A percentile compares a stretch with the other conserved stretches of the same genome.
Conservation (phyloP, 2,329 filamentous ascomycete species). For the Colletotrichum musicola region DNA sequence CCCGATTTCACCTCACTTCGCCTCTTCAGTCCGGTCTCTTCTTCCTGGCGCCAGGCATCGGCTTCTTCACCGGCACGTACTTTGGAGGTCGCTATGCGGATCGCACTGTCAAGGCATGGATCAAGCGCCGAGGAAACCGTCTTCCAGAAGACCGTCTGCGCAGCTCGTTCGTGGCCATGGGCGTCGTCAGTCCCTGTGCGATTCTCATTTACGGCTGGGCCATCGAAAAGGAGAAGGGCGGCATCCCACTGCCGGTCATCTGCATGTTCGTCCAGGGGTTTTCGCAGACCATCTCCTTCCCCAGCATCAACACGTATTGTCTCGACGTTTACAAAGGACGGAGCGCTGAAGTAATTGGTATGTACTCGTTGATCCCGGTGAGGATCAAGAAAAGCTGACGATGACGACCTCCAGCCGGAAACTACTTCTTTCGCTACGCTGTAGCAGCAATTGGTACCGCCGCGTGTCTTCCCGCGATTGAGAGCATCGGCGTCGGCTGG, state of each 20-base stretch:
- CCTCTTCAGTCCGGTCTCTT: conserved; percentile 77
- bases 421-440: conserved; percentile 83
- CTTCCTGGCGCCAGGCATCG: conserved; percentile 78
- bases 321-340: conserved; percentile 34
- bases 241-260: conserved; percentile 68
- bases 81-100: conserved; percentile 78
- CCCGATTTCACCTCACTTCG: conserved; percentile 73
- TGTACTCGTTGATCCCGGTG: neutral
- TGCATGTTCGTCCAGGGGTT: conserved; percentile 78
- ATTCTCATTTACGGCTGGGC: conserved; percentile 78
- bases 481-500: conserved; percentile 83
- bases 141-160: conserved; percentile 78
- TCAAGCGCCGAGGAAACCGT: conserved; percentile 66
- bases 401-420: conserved; percentile 68
- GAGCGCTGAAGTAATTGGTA: conserved; percentile 48
- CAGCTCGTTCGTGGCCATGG: conserved; percentile 71
- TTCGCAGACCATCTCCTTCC: conserved; percentile 77
- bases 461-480: conserved; percentile 78
- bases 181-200: conserved; percentile 69
- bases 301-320: conserved; percentile 72
- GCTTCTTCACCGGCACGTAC: conserved; percentile 75
- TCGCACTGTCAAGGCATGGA: conserved; percentile 70
- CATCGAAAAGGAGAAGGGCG: conserved; percentile 38
- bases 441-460: conserved; percentile 80
- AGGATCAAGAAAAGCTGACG: neutral